Conservation (phyloP, 1,284 basidiomycete genomes). For the Ceratorhiza oryzae-sativae region DNA sequence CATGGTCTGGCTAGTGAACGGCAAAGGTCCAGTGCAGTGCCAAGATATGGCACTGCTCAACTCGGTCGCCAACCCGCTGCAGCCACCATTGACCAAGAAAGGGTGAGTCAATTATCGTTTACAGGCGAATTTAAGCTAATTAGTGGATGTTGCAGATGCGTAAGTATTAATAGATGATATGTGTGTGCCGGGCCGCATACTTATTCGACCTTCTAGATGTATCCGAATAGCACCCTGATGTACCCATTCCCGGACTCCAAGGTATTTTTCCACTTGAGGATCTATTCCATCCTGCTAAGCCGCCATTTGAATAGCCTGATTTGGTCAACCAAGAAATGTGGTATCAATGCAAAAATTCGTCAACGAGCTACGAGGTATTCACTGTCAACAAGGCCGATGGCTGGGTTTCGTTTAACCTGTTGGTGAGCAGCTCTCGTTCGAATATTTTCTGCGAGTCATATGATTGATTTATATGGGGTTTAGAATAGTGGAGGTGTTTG, state of each 20-base stretch:
- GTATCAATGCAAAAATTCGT: slow-evolving; percentile 19
- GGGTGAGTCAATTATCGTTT: slow-evolving; percentile 3
- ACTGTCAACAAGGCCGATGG: slow-evolving; percentile 14
- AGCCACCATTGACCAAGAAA: slow-evolving; percentile 25
- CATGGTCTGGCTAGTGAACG: neutral
- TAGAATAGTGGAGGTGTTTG: slow-evolving; percentile 22
- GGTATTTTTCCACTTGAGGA: neutral
- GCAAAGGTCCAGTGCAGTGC: slow-evolving; percentile 20
- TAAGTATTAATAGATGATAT: neutral
- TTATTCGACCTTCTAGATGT: neutral
- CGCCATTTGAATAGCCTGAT: neutral
- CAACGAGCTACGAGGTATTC: slow-evolving; percentile 5
- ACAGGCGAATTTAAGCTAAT: slow-evolving; percentile 10
- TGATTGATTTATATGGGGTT: neutral
- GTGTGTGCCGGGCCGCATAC: no score
- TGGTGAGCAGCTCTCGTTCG: no score
- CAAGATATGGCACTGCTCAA: slow-evolving; percentile 2
- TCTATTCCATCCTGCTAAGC: neutral
- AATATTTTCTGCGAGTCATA: neutral
- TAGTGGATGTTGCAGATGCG: neutral
- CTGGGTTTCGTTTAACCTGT: slow-evolving; percentile 24
- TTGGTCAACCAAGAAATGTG: slow-evolving; percentile 7
- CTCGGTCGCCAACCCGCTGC: neutral
- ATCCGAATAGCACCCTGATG: slow-evolving; percentile 16
- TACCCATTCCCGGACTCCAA: slow-evolving; percentile 20